Evolutionary conservation across 306 rosid species (phyloP).

Genomic region (Vigna radiata): DNA sequence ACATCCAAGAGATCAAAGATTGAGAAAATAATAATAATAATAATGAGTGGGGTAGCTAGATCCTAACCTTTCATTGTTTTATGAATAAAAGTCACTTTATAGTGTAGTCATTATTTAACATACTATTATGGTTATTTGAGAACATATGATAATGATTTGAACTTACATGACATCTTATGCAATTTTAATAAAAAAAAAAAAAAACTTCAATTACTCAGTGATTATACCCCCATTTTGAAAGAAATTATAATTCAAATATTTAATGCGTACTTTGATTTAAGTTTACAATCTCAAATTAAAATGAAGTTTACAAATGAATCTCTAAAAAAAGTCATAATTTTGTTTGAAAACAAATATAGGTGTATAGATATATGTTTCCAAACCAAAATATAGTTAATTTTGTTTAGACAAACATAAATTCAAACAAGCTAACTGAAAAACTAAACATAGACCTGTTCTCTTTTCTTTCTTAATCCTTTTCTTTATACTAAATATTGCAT

Average conservation of each 20-base stretch:
- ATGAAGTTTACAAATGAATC: background rate
- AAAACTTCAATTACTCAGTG: background rate
- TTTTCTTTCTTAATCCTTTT: background rate
- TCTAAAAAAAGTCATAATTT: background rate
- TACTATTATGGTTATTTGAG: constrained; percentile 2
- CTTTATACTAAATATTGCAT: background rate
- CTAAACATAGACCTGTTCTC: background rate
- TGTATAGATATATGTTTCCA: background rate
- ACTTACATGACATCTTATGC: background rate
- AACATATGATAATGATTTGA: constrained; percentile 1
- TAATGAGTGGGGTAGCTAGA: constrained; percentile 1
- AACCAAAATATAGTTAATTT: background rate
- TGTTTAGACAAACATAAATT: background rate
- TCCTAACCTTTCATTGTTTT: background rate
- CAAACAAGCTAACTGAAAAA: background rate
- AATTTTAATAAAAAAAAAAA: background rate
- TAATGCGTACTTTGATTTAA: background rate
- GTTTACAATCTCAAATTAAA: no score
- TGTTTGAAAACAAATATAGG: background rate
- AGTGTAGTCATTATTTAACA: background rate
- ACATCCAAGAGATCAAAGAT: background rate
- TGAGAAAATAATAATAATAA: background rate
- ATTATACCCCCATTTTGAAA: background rate
- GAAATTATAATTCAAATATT: background rate
- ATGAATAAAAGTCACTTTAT: background rate